These are phyloP conservation scores for Gossypioides kirkii DNA, from an alignment of 345 rosid species.

Conservation along the genomic window DNA sequence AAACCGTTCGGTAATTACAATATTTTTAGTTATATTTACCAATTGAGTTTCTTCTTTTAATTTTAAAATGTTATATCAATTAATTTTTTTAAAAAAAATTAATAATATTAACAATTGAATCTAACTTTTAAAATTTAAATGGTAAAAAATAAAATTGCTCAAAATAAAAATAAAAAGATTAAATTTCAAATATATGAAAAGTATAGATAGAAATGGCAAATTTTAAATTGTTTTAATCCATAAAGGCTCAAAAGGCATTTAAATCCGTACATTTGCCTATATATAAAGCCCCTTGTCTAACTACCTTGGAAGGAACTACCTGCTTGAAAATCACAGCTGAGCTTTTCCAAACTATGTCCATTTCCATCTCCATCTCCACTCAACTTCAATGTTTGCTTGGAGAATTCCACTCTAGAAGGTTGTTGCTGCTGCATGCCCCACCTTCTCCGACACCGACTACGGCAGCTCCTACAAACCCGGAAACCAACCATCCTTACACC, in stretches of 20 bases:
- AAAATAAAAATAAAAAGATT: no score
- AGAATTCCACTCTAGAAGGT: constrained; percentile 42
- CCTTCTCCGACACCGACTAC: constrained; percentile 17
- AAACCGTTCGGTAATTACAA: no score
- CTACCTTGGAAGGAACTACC: constrained; percentile 14
- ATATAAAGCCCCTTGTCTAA: constrained; percentile 22
- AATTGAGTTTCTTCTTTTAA: no score
- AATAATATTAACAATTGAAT: no score
- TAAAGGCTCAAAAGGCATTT: background rate
- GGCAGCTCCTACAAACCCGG: constrained; percentile 36
- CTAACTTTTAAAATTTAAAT: no score
- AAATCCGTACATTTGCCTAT: constrained; percentile 15
- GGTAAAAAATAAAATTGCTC: no score
- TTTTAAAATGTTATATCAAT: no score
- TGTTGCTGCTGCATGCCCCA: constrained; percentile 28
- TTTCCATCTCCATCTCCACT: constrained; percentile 25
- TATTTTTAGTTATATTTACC: no score
- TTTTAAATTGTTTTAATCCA: no score
- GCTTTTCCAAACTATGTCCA: constrained; percentile 20
- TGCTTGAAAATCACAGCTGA: constrained; percentile 1
- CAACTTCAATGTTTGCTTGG: constrained; percentile 30
- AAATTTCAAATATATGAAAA: no score
- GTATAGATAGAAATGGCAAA: no score
- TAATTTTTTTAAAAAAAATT: no score
- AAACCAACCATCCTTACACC: constrained; percentile 24